Evolutionary conservation across 139 green algal genomes (phyloP), one percentile per base, ranked within the genome.

Genomic region (Chlorella sp.): DNA sequence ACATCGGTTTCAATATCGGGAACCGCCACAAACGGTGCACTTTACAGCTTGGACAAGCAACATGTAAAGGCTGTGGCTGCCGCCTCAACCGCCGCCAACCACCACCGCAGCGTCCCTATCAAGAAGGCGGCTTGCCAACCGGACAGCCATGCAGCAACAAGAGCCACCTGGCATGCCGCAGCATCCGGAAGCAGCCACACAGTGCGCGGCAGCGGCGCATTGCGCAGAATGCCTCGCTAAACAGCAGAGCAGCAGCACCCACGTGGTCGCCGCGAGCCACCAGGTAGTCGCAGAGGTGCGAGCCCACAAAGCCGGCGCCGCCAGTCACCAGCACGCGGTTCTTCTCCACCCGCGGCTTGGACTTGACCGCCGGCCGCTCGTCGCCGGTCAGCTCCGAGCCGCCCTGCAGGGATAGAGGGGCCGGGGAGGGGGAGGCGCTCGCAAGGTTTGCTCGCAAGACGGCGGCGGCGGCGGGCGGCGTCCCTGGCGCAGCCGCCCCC

Each of bases 241-340:
- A 60, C 51, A 60, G 16, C 51, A 60, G 24, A 43, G 48, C n/a
- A 28, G 69, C 43, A 70, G 44, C 11, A 80, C 92, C 86, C 77
- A 98, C 95, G 88, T 98, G 93, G 85, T 98, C 94, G 24, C 96
- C 96, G 22, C 95, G 85, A 14, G 93, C 87, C 38, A 99, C 95
- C 16, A 99, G 92, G 82, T 89, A 98, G 14, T 97, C 94, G 89
- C 95, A 98, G 28, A 99, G 90, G 85, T 99, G 97, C 73, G 88
- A 95, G 36, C 97, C 97, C 30, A 99, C 98, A 82, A 99, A 99
- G 36, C 97, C 97, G 34, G 97, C 96, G 40, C 97, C 97, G 28
- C 97, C 97, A 22, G 97, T 99, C 0, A 99, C 97, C 44, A 99
- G 85, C 32, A 98, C 93, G 3, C 96, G 87, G 74, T 95, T 97